A percentile compares a stretch with the other conserved stretches of the same genome.
These are phyloP conservation scores for Asterochloris erici DNA, from an alignment of 139 green algal species.

Conservation along the genomic window DNA sequence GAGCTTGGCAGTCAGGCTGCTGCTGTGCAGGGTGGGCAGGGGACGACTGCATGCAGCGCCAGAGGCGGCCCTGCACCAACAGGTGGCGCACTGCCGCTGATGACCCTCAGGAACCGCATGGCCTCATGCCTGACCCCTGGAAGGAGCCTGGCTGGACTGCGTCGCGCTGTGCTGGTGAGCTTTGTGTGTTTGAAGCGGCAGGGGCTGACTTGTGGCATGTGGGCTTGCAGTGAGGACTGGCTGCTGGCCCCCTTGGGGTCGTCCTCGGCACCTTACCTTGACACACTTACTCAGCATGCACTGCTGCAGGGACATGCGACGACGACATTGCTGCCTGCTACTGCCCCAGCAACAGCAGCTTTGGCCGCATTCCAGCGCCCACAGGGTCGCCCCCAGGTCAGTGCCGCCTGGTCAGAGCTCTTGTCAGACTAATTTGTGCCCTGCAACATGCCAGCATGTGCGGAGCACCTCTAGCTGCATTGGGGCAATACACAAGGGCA, in stretches of 20 bases:
- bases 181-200: no score
- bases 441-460: no score
- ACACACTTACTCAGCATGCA: no score
- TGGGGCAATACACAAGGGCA: no score
- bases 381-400: background rate
- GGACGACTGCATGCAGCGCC: background rate
- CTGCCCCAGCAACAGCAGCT: constrained; percentile 38
- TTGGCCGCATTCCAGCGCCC: constrained; percentile 12
- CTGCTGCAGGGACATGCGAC: constrained; percentile 47
- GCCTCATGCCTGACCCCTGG: background rate
- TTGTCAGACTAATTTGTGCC: no score
- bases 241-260: no score
- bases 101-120: background rate
- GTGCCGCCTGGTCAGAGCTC: no score
- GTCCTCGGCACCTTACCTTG: no score
- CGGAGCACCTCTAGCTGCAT: no score
- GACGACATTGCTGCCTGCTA: constrained; percentile 42
- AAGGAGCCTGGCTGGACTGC: background rate
- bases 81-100: background rate
- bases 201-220: no score
- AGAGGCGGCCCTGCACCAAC: constrained; percentile 6
- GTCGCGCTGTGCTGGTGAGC: background rate
- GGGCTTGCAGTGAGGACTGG: no score
- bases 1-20: background rate
- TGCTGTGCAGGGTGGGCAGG: background rate